These are phyloP conservation scores for Dioscorea cayenensis DNA, from an alignment of 116 monocot species.

Conservation along the genomic window DNA sequence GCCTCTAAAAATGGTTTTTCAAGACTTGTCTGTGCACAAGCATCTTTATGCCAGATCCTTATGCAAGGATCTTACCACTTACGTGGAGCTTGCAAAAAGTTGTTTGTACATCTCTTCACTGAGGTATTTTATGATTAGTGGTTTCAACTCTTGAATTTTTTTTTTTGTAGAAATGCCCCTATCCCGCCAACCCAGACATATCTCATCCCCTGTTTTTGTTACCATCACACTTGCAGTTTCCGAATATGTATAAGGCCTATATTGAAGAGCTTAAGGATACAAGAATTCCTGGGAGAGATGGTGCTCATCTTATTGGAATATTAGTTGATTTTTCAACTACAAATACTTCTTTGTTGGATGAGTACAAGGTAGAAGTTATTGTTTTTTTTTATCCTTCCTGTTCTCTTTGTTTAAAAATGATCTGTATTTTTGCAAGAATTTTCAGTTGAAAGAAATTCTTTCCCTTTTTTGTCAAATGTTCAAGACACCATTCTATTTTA, in stretches of 20 bases:
- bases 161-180: not conserved
- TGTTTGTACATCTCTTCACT: constrained; percentile 60
- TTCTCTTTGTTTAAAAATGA: not conserved
- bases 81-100: constrained; percentile 46
- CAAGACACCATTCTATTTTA: not conserved
- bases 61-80: constrained; percentile 44
- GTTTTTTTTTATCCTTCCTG: not conserved
- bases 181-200: no score
- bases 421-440: not conserved
- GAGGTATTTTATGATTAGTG: constrained; percentile 38
- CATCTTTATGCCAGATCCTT: constrained; percentile 46
- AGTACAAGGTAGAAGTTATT: constrained; percentile 54
- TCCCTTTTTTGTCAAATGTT: not conserved
- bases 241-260: constrained; percentile 58
- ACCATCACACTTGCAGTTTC: constrained; percentile 38
- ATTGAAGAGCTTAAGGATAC: constrained; percentile 70
- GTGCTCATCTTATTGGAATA: constrained; percentile 44
- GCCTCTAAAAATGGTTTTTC: constrained; percentile 72
- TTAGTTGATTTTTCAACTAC: constrained; percentile 58
- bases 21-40: constrained; percentile 64
- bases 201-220: constrained; percentile 3
- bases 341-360: constrained; percentile 36
- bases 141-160: not conserved
- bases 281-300: constrained; percentile 50
- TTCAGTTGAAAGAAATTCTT: not conserved